Evolutionary conservation across 1,284 basidiomycete species (phyloP).

Genomic region (Paramarasmius palmivorus): DNA sequence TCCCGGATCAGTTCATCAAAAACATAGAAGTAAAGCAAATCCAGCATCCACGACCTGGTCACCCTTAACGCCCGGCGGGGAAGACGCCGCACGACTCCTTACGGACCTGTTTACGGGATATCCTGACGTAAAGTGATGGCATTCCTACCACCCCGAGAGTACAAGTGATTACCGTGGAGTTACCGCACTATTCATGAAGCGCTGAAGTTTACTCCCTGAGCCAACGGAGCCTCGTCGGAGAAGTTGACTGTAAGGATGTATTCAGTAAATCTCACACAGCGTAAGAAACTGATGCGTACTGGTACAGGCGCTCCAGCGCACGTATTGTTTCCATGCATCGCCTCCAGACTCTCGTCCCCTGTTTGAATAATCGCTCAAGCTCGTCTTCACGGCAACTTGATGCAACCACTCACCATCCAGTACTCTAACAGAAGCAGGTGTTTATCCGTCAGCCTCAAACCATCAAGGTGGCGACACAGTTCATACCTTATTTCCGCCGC

Average conservation of each 20-base stretch:
- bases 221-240: conserved; percentile 83
- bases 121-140: conserved; percentile 4
- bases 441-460: conserved; percentile 2
- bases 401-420: conserved; percentile 63
- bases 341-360: conserved; percentile 98
- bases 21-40: conserved; percentile 9
- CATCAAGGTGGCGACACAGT: background rate
- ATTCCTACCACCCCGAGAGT: background rate
- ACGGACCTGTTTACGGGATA: background rate
- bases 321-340: conserved; percentile 95
- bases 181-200: conserved; percentile 1
- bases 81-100: background rate
- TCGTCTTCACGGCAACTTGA: conserved; percentile 11
- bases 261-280: background rate
- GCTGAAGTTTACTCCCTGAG: conserved; percentile 87
- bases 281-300: conserved; percentile 33
- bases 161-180: background rate
- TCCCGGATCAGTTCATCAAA: conserved; percentile 15
- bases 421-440: conserved; percentile 51
- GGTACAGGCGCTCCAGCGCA: conserved; percentile 87
- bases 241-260: conserved; percentile 74
- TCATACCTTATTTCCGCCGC: conserved; percentile 84
- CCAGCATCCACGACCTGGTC: conserved; percentile 11
- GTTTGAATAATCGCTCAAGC: conserved; percentile 14
- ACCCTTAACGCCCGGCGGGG: conserved; percentile 11